These are phyloP conservation scores for Wolfiporia cocos DNA, from an alignment of 1,284 basidiomycete genomes.

Conservation along the genomic window DNA sequence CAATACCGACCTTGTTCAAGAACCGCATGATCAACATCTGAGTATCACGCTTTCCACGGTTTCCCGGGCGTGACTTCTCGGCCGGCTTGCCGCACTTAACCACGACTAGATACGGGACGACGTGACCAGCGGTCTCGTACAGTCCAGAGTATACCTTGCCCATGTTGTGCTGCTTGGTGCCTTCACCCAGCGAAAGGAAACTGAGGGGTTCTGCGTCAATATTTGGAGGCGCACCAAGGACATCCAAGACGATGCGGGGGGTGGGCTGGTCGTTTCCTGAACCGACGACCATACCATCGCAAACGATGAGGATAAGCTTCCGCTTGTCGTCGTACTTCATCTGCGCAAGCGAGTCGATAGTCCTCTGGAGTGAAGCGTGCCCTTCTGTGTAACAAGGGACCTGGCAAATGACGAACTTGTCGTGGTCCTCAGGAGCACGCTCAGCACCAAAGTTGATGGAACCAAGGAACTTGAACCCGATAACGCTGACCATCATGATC, in stretches of 20 bases:
- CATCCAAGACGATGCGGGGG: conserved; percentile 92
- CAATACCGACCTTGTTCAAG: conserved; percentile 76
- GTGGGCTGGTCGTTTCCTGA: conserved; percentile 91
- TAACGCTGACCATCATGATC: conserved; percentile 90
- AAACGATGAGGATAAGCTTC: conserved; percentile 91
- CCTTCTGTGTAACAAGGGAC: conserved; percentile 98
- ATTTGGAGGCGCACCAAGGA: conserved; percentile 91
- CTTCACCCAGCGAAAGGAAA: conserved; percentile 92
- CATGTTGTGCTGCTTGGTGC: conserved; percentile 96
- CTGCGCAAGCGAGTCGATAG: conserved; percentile 92
- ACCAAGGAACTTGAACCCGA: conserved; percentile 97
- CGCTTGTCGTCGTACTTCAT: conserved; percentile 99
- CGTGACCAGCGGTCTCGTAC: conserved; percentile 92
- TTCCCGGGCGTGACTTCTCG: conserved; percentile 89
- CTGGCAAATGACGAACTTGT: conserved; percentile 98
- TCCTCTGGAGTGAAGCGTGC: conserved; percentile 79
- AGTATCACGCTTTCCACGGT: conserved; percentile 95
- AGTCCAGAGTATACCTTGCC: conserved; percentile 97
- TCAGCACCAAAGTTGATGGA: conserved; percentile 84
- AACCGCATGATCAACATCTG: conserved; percentile 97
- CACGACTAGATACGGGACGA: conserved; percentile 95
- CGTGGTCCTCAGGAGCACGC: conserved; percentile 91
- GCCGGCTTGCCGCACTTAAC: conserved; percentile 96
- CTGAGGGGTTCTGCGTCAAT: conserved; percentile 92
- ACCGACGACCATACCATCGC: conserved; percentile 98